Evolutionary conservation across 139 green algal genomes (phyloP).

Genomic region (Micractinium sp.): DNA sequence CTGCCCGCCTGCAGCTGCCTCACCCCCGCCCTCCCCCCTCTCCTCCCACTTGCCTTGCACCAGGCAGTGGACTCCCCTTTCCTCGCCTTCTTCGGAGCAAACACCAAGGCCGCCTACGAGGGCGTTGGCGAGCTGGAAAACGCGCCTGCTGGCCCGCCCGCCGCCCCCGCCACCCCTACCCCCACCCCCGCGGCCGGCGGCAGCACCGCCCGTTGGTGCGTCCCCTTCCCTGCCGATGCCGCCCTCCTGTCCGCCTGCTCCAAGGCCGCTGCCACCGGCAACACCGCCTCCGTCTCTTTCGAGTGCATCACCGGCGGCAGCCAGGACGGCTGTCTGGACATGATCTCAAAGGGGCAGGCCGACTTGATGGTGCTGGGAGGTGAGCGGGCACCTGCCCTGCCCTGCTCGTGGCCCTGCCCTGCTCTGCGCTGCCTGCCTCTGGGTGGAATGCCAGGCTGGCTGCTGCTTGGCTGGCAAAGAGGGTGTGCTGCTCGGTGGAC

Average conservation of each 20-base stretch:
- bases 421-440: too few species aligned
- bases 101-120: background rate
- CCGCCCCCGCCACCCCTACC: background rate
- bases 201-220: slow-evolving; percentile 18
- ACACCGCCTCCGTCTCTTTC: slow-evolving; percentile 1
- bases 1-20: background rate
- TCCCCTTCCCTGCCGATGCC: background rate
- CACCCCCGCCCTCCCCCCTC: background rate
- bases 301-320: slow-evolving; percentile 5
- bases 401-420: too few species aligned
- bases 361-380: slow-evolving; percentile 27
- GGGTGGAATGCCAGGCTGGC: too few species aligned
- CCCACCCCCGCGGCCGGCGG: background rate
- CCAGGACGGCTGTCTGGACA: background rate
- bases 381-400: background rate
- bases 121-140: background rate
- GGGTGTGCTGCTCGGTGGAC: too few species aligned
- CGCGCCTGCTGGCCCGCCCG: background rate
- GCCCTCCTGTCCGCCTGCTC: slow-evolving; percentile 14
- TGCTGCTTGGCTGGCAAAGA: too few species aligned
- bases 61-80: background rate
- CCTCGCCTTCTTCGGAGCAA: background rate
- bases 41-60: background rate
- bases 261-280: background rate
- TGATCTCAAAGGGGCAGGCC: slow-evolving; percentile 1